Base-by-base conservation (phyloP, 2,329 filamentous ascomycete species). In the Nothophaeocryptopus gaeumannii region DNA sequence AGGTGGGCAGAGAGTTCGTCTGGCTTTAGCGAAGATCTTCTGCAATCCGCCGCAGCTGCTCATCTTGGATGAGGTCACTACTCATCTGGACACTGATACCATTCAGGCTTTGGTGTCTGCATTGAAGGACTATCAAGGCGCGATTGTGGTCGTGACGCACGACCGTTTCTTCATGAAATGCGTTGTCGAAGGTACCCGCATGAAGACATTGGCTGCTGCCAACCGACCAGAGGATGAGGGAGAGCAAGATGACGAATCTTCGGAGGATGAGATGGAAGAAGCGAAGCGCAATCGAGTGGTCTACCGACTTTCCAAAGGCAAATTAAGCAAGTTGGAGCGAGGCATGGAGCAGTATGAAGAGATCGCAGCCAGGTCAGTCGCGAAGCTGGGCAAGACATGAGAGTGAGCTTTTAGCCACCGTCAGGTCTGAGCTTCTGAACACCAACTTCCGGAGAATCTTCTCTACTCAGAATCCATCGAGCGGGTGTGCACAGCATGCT, bases 51-150 rank as follows among this genome's bases (percentile, higher is more conserved):
- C 87, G 14, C 87, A 91, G 57, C 78, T 88, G 49, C 76, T 92
- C 2, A 77, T 92, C 5, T 77, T 92, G 7, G 88, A 92, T 64
- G 89, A 89, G 67, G 84, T 89, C 16, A 93, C 88, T 5, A 92
- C 89, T 1, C 89, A 95, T 72, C 75, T 95, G 35, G 89, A 95
- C 65, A 88, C 86, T 54, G 82, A 93, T 69, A 92, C 86, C 0
- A 87, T 92, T 16, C 79, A 81, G 7, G 87, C 86, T 2, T 70
- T 95, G 47, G 77, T 85, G 1, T 76, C 80, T 16, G 85, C 85
- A 2, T 67, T 95, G 55, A 76, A 78, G 11, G 71, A 71, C 2
- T 95, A 86, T 77, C 78, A 83, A 47, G 89, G 89, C 0, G 88
- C 88, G 0, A 78, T 93, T 3, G 70, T 95, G 34, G 71, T 93